Conservation (phyloP, 768 basidiomycete genomes). For the Termitomyces eurrhizus region DNA sequence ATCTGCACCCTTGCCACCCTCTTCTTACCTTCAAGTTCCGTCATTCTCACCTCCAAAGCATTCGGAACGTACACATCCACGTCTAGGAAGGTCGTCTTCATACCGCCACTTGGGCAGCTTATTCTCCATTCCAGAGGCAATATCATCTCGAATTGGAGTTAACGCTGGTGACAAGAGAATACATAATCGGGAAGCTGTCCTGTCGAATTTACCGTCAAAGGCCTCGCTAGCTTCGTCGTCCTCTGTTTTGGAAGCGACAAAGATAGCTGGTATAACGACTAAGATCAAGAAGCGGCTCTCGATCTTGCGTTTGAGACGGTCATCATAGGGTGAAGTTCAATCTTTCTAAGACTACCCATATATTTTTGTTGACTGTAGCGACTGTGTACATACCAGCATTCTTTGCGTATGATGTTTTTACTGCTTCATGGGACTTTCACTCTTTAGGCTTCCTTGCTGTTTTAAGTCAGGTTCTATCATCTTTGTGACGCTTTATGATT, state of each 20-base stretch:
- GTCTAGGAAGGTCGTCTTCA: constrained; percentile 3
- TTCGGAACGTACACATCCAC: not conserved
- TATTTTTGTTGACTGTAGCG: not conserved
- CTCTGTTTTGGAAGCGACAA: constrained; percentile 1
- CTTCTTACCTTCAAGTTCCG: constrained; percentile 13
- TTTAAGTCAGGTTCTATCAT: not conserved
- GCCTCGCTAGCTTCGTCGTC: constrained; percentile 7
- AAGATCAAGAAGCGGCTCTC: constrained; percentile 18
- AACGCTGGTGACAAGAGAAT: constrained; percentile 1
- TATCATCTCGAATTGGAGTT: constrained; percentile 13
- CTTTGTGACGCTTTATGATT: too few relatives aligned
- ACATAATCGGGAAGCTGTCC: not conserved
- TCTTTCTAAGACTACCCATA: not conserved
- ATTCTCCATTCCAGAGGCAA: constrained; percentile 13
- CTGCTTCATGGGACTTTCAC: not conserved
- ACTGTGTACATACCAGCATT: not conserved
- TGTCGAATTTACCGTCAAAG: not conserved
- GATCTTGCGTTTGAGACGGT: constrained; percentile 7
- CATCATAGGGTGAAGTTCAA: constrained; percentile 1
- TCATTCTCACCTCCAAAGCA: constrained; percentile 1
- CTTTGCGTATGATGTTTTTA: not conserved
- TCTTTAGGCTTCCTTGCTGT: not conserved
- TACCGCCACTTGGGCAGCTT: constrained; percentile 6
- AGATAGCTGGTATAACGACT: constrained; percentile 5
- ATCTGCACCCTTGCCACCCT: not conserved